A percentile compares a stretch with the other conserved stretches of the same genome.
Evolutionary conservation across 2,329 filamentous ascomycete species (phyloP).

Genomic region (Amauroascus verrucosus): DNA sequence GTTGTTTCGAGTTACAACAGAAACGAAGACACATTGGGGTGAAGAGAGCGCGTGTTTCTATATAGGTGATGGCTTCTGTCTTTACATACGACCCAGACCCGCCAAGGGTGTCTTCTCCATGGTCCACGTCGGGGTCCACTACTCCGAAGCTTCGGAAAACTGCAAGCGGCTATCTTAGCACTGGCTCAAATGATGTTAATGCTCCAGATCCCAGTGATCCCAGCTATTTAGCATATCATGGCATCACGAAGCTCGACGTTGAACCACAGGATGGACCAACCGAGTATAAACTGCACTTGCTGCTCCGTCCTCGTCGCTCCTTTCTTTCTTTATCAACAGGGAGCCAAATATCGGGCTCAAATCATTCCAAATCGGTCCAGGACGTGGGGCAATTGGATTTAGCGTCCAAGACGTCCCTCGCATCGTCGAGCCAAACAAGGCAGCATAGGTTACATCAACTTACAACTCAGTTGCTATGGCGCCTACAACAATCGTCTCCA

Average conservation of each 20-base stretch:
- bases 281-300: conserved; percentile 90
- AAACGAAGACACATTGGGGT: neutral
- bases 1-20: neutral
- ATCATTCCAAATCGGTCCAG: conserved; percentile 33
- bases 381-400: conserved; percentile 17
- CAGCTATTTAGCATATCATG: conserved; percentile 44
- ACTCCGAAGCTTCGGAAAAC: conserved; percentile 29
- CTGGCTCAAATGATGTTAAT: conserved; percentile 21
- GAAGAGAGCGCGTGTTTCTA: neutral
- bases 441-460: conserved; percentile 81
- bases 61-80: conserved; percentile 68
- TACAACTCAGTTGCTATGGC: conserved; percentile 90
- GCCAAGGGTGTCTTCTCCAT: conserved; percentile 79
- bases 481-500: conserved; percentile 85
- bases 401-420: conserved; percentile 29
- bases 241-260: conserved; percentile 66
- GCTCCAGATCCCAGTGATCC: conserved; percentile 34
- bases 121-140: conserved; percentile 52
- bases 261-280: conserved; percentile 91
- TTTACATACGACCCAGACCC: conserved; percentile 91
- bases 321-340: conserved; percentile 64
- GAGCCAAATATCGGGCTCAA: conserved; percentile 42
- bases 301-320: conserved; percentile 65
- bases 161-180: conserved; percentile 20
- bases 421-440: conserved; percentile 56